Conservation (phyloP, 169 alveolate species). For the Cryptosporidium meleagridis region DNA sequence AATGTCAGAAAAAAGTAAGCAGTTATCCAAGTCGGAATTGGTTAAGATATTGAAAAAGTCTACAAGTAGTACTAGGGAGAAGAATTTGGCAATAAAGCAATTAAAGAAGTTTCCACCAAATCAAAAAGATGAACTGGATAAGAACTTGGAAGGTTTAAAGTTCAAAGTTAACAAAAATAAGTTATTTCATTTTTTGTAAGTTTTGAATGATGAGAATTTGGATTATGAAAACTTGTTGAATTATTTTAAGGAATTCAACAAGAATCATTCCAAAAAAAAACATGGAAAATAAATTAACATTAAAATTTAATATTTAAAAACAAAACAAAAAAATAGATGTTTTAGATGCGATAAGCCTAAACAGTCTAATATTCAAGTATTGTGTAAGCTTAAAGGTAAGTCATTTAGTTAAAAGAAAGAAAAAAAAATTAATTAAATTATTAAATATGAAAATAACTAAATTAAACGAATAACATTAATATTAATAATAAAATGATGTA, state of each 20-base stretch:
- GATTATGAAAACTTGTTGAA: neutral
- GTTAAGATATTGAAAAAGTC: conserved; percentile 50
- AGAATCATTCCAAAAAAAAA: neutral
- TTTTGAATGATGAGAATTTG: neutral
- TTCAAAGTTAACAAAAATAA: conserved; percentile 16
- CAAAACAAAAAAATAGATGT: neutral
- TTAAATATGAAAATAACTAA: neutral
- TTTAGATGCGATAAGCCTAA: conserved; percentile 73
- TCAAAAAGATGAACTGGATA: conserved; percentile 40
- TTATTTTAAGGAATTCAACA: too few relatives aligned
- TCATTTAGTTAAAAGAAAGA: neutral
- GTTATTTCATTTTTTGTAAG: conserved; percentile 63
- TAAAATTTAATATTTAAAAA: neutral
- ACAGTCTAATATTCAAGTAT: conserved; percentile 58
- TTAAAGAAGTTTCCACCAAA: conserved; percentile 60
- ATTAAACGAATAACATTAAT: neutral
- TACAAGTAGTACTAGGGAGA: conserved; percentile 63
- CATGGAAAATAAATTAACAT: neutral
- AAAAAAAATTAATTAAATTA: neutral
- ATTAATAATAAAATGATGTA: too few relatives aligned
- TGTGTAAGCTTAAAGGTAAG: conserved; percentile 66
- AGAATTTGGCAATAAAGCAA: conserved; percentile 57
- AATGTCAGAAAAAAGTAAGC: conserved; percentile 25
- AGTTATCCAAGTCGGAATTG: conserved; percentile 24
- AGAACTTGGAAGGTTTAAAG: conserved; percentile 29